Percentiles rank a stretch among this genome's conserved stretches.
Conservation (phyloP, 202 grass and related monocot genomes). For the Saccharum hybrid region DNA sequence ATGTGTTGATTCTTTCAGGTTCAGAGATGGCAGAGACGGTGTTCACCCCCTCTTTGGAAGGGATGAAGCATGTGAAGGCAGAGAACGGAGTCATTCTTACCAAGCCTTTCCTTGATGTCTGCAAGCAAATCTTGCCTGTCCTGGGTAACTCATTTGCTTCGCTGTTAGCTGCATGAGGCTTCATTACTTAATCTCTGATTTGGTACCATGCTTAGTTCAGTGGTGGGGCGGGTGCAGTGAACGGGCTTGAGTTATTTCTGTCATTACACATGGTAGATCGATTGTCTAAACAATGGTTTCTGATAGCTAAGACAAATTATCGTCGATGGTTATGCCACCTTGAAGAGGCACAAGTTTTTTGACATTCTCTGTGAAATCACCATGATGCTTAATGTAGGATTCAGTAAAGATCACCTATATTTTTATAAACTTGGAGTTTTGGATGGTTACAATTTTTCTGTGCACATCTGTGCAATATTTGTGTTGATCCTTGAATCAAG, state of each 20-base stretch:
- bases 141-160: slow-evolving; percentile 54
- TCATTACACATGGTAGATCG: background rate
- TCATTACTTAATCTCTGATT: background rate
- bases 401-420: background rate
- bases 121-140: slow-evolving; percentile 86
- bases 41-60: slow-evolving; percentile 83
- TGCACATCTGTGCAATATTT: slow-evolving; percentile 9
- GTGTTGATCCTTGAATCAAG: background rate
- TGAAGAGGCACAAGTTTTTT: background rate
- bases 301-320: background rate
- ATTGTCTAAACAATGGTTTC: background rate
- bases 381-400: background rate
- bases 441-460: background rate
- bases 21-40: slow-evolving; percentile 82
- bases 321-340: background rate
- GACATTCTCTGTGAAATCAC: background rate
- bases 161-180: background rate
- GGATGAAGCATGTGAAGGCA: slow-evolving; percentile 89
- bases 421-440: slow-evolving; percentile 9
- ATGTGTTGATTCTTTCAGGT: slow-evolving; percentile 37
- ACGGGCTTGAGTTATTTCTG: background rate
- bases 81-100: slow-evolving; percentile 73
- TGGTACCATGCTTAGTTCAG: slow-evolving; percentile 19
- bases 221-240: background rate
- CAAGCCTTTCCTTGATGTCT: slow-evolving; percentile 97